Evolutionary conservation across 371 early-diverging fungal species (phyloP).

Genomic region (Mortierella sp.): DNA sequence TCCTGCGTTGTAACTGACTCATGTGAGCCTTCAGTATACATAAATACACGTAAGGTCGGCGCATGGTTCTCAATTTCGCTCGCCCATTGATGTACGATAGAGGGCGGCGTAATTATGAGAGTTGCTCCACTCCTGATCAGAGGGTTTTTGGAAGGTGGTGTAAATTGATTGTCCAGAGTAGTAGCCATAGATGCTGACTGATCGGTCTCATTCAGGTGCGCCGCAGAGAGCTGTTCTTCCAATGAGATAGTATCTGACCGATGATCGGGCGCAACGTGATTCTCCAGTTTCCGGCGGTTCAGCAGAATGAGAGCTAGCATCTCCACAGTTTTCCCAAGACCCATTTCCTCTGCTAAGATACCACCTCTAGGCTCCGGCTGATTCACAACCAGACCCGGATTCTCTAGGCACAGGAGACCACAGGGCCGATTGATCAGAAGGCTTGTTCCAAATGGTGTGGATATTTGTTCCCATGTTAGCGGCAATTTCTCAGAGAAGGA

Average conservation of each 20-base stretch:
- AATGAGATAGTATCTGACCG: neutral
- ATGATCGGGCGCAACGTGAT: neutral
- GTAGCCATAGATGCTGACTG: neutral
- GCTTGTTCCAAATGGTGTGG: neutral
- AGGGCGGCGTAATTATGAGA: conserved; percentile 71
- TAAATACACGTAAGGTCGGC: conserved; percentile 50
- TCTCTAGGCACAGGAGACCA: conserved; percentile 15
- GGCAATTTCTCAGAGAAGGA: conserved; percentile 25
- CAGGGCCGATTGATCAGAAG: conserved; percentile 29
- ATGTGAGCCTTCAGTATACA: conserved; percentile 54
- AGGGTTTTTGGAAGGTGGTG: neutral
- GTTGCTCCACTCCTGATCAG: conserved; percentile 61
- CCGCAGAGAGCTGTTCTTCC: conserved; percentile 17
- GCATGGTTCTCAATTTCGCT: conserved; percentile 68
- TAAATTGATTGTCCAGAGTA: neutral
- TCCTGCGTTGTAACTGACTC: conserved; percentile 36
- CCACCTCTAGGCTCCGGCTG: conserved; percentile 59
- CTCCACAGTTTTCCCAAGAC: conserved; percentile 84
- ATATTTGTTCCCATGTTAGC: conserved; percentile 29
- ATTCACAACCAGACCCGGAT: neutral
- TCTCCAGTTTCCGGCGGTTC: conserved; percentile 31
- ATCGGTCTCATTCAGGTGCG: conserved; percentile 15
- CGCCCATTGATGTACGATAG: conserved; percentile 77
- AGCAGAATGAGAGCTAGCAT: conserved; percentile 60
- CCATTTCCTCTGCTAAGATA: conserved; percentile 68